Evolutionary conservation across 108 stramenopile genomes (phyloP).

Genomic region (Poteriospumella lacustris): DNA sequence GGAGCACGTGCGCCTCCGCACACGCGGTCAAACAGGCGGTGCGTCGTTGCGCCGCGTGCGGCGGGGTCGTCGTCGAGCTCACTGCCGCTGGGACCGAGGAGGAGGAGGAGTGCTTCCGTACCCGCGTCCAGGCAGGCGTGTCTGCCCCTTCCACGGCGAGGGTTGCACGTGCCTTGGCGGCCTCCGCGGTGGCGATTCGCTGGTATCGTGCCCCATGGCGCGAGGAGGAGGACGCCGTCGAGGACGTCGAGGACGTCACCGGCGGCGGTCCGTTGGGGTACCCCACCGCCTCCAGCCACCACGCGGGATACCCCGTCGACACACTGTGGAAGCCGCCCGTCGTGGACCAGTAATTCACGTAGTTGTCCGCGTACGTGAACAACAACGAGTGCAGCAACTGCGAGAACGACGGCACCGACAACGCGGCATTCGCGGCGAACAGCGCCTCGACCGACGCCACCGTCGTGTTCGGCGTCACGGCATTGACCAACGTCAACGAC

Average conservation of each 20-base stretch:
- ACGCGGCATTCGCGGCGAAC: neutral
- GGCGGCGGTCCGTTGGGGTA: neutral
- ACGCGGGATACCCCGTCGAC: neutral
- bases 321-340: neutral
- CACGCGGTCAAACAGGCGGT: too few relatives aligned
- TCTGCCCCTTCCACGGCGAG: too few relatives aligned
- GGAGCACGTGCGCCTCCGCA: too few relatives aligned
- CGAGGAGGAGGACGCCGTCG: too few relatives aligned
- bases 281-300: slow-evolving; percentile 13
- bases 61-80: too few relatives aligned
- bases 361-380: neutral
- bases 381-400: neutral
- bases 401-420: neutral
- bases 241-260: neutral
- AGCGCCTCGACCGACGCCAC: neutral
- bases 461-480: neutral
- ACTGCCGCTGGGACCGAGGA: too few relatives aligned
- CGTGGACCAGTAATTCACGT: neutral
- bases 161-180: too few relatives aligned
- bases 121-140: too few relatives aligned
- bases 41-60: too few relatives aligned
- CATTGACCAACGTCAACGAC: neutral
- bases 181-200: too few relatives aligned
- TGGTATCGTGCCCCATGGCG: too few relatives aligned
- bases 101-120: too few relatives aligned